phyloP scores from a whole-genome alignment of 225 moss, liverwort and hornwort genomes.

The Antitrichia curtipendula region DNA sequence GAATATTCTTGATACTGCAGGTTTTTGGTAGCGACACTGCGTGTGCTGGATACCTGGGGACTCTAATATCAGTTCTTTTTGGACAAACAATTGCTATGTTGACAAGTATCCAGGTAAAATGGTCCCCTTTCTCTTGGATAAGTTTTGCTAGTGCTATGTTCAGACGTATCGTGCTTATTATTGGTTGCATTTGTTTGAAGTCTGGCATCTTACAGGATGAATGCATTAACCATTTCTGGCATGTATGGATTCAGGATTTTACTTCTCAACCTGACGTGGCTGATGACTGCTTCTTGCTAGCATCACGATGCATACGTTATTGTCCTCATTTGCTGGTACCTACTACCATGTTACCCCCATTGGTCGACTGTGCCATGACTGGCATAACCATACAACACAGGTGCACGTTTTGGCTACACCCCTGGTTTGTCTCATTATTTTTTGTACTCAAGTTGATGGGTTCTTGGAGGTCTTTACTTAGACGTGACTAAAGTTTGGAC shows the following conservation, averaged over 20 bases:
- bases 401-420: conserved; percentile 7
- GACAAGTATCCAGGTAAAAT: conserved; percentile 60
- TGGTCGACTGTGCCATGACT: conserved; percentile 81
- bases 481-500: neutral
- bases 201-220: neutral
- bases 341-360: conserved; percentile 50
- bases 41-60: conserved; percentile 68
- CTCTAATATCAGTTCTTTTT: conserved; percentile 74
- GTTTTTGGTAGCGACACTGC: conserved; percentile 79
- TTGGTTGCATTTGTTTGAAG: neutral
- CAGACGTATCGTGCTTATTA: neutral
- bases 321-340: conserved; percentile 76
- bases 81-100: conserved; percentile 66
- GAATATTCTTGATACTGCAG: conserved; percentile 11
- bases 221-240: neutral
- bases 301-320: conserved; percentile 88
- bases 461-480: neutral
- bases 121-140: neutral
- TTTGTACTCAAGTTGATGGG: neutral
- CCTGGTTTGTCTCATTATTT: neutral
- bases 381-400: conserved; percentile 96
- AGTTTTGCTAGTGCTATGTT: neutral
- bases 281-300: conserved; percentile 92
- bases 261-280: conserved; percentile 87
- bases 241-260: conserved; percentile 55